Percentiles rank a stretch among this genome's conserved stretches.
Conservation (phyloP, 371 early-diverging fungal genomes). For the Amoeboradix gromovi region DNA sequence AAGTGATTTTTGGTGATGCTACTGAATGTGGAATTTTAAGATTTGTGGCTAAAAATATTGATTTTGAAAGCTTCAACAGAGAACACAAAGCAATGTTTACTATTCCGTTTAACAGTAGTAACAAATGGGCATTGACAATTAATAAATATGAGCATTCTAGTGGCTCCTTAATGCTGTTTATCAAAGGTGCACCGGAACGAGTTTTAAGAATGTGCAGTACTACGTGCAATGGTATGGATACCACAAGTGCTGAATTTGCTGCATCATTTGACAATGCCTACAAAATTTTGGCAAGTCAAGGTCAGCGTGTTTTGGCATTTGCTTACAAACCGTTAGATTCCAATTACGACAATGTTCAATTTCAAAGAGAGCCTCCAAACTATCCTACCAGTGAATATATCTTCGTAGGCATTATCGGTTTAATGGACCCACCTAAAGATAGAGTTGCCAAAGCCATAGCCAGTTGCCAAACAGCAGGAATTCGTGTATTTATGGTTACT, state of each 20-base stretch:
- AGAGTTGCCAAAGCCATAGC: slow-evolving; percentile 2
- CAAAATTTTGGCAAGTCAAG: slow-evolving; percentile 50
- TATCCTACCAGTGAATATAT: slow-evolving; percentile 11
- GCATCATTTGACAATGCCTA: slow-evolving; percentile 36
- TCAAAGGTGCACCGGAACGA: slow-evolving; percentile 85
- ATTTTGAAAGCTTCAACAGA: slow-evolving; percentile 20
- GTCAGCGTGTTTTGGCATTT: slow-evolving; percentile 78
- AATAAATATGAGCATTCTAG: slow-evolving; percentile 29
- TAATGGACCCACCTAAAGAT: slow-evolving; percentile 4
- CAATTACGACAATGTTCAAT: background rate
- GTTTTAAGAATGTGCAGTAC: slow-evolving; percentile 35
- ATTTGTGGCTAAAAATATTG: slow-evolving; percentile 33
- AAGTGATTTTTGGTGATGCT: slow-evolving; percentile 46
- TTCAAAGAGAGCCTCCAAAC: background rate
- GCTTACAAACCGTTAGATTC: slow-evolving; percentile 18
- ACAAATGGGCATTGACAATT: slow-evolving; percentile 75
- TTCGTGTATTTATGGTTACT: slow-evolving; percentile 2
- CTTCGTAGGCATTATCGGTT: slow-evolving; percentile 3
- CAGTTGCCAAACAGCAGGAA: slow-evolving; percentile 2
- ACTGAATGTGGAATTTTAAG: slow-evolving; percentile 65
- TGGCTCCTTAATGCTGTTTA: slow-evolving; percentile 36
- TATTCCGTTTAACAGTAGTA: slow-evolving; percentile 76
- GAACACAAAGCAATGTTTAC: slow-evolving; percentile 30
- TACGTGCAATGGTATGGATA: slow-evolving; percentile 17
- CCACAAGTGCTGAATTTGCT: slow-evolving; percentile 15